Evolutionary conservation across 495 filamentous ascomycete genomes (phyloP).

Genomic region (Haplographium delicatum): DNA sequence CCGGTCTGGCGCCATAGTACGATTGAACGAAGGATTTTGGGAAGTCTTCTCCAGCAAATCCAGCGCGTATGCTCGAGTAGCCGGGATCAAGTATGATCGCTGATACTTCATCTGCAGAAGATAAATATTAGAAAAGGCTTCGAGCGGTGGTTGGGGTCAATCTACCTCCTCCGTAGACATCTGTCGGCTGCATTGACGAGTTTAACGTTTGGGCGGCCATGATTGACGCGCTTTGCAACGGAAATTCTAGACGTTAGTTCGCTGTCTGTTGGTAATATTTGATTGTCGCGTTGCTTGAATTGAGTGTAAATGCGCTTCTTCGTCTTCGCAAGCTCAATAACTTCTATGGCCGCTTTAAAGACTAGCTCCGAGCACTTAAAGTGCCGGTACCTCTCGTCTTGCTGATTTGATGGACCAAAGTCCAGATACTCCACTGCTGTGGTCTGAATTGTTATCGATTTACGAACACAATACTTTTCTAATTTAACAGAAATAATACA

Average conservation of each 20-base stretch:
- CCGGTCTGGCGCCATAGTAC: slow-evolving; percentile 56
- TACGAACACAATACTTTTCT: no score
- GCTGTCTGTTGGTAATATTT: no score
- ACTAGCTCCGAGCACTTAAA: no score
- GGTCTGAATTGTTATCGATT: no score
- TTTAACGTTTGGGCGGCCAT: slow-evolving; percentile 27
- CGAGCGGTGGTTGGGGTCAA: slow-evolving; percentile 21
- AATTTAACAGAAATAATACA: no score
- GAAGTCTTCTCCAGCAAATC: slow-evolving; percentile 95
- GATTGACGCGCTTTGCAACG: not conserved
- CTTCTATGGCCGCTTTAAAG: no score
- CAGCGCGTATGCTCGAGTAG: slow-evolving; percentile 83
- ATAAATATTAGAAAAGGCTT: not conserved
- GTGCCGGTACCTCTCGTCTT: no score
- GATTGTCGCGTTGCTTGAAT: no score
- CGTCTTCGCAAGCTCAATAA: no score
- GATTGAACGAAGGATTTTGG: slow-evolving; percentile 90
- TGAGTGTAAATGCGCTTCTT: no score
- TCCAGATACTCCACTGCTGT: no score
- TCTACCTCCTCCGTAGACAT: slow-evolving; percentile 79
- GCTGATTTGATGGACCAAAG: no score
- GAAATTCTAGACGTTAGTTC: not conserved
- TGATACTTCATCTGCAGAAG: slow-evolving; percentile 78
- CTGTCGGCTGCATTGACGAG: slow-evolving; percentile 44
- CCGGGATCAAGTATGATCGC: slow-evolving; percentile 95